Base-by-base conservation (phyloP, 208 protist genomes). In the Herpetomonas samuelpessoai region DNA sequence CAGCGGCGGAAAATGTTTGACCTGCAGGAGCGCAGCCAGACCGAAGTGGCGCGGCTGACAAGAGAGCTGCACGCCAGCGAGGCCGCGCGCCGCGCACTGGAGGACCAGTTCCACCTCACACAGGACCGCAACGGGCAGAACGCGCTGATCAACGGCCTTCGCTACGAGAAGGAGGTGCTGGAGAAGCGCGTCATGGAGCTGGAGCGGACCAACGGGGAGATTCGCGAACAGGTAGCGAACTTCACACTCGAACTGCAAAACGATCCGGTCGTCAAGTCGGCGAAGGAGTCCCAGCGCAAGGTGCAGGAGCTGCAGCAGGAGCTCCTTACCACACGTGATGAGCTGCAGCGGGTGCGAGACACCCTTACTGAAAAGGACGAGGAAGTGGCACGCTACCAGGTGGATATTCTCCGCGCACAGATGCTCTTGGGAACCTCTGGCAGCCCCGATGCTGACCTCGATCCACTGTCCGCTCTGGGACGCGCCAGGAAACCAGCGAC, bases 201-300 rank as follows among this genome's bases (percentile, higher is more conserved):
- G 47, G 80, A 91, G 71, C 72, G 74, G 44, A 80, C 81, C 24
- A 96, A 96, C 64, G 83, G 72, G 21, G 76, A 79, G 63, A 83
- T 96, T 49, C 79, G 83, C 0, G 65, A 81, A 41, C 89, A 96
- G 64, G 81, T 96, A 7, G 67, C 82, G 25, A 79, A 74, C 65
- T 96, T 96, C 68, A 86, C 89, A n/a, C 62, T 81, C 28, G 89
- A 96, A 64, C 69, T 96, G 53, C 83, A 93, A 54, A 93, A 89
- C 59, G 89, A 96, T 56, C 89, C 89, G 6, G 68, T 82, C 1
- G 39, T 96, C 27, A 81, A 79, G 35, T 64, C 68, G 3, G 89
- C 89, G n/a, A 85, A 78, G 51, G 86, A 89, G 72, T 85, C 74
- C 41, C 81, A 88, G 63, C 76, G 73, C 29, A 70, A 75, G 16